A percentile compares a stretch with the other conserved stretches of the same genome.
These are phyloP conservation scores for Bonnemaisonia californica DNA, from an alignment of 31 red algal species.

Conservation along the genomic window DNA sequence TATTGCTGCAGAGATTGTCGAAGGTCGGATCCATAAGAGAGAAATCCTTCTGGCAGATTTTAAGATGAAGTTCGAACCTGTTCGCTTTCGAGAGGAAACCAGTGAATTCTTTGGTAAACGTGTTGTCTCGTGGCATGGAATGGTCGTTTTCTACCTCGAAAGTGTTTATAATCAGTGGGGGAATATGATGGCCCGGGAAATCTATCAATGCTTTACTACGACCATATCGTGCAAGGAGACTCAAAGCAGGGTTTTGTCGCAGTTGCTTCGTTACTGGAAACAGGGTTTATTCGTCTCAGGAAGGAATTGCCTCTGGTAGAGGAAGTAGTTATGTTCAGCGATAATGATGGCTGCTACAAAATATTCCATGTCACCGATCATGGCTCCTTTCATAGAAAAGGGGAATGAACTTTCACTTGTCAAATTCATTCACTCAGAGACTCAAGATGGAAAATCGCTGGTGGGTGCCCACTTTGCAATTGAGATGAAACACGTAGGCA, in stretches of 20 bases:
- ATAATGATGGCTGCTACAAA: slow-evolving; percentile 16
- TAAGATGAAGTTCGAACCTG: slow-evolving; percentile 20
- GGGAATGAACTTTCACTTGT: slow-evolving; percentile 5
- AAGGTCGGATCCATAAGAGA: background rate
- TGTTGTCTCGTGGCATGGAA: background rate
- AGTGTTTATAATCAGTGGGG: background rate
- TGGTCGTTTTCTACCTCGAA: slow-evolving; percentile 1
- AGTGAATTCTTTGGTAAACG: slow-evolving; percentile 1
- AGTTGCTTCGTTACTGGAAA: slow-evolving; percentile 15
- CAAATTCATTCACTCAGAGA: slow-evolving; percentile 11
- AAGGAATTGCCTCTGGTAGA: background rate
- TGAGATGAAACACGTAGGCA: slow-evolving; percentile 11
- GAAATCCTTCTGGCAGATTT: slow-evolving; percentile 4
- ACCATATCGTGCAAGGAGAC: background rate
- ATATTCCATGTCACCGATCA: background rate
- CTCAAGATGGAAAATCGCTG: slow-evolving; percentile 10
- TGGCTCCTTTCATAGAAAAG: background rate
- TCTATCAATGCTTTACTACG: slow-evolving; percentile 25
- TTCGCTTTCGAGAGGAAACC: slow-evolving; percentile 25
- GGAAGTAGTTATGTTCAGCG: background rate
- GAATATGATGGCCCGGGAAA: background rate
- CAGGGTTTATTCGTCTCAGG: slow-evolving; percentile 13
- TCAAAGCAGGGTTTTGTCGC: background rate
- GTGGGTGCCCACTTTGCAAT: slow-evolving; percentile 23
- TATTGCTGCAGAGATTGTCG: background rate